Conservation (phyloP, 257 asterid species). For the Hygrophila difformis region DNA sequence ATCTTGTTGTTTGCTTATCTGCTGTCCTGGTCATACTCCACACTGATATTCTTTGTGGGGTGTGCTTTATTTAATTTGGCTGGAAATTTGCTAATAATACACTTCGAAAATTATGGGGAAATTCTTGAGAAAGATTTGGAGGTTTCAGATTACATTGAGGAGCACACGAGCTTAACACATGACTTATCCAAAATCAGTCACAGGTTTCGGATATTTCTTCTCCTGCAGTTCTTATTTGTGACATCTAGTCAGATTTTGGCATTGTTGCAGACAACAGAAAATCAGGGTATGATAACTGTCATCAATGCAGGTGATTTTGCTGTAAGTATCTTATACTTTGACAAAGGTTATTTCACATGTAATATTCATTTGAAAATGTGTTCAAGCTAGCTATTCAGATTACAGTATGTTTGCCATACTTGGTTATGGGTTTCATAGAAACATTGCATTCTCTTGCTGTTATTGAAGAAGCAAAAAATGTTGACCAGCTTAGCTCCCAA, state of each 20-base stretch:
- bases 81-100: constrained; percentile 70
- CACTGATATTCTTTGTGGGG: constrained; percentile 59
- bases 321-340: constrained; percentile 30
- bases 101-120: constrained; percentile 65
- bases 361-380: not conserved
- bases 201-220: constrained; percentile 69
- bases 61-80: constrained; percentile 63
- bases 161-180: constrained; percentile 56
- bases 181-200: constrained; percentile 79
- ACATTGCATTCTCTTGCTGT: not conserved
- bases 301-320: constrained; percentile 80
- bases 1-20: constrained; percentile 35
- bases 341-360: not conserved
- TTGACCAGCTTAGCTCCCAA: not conserved
- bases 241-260: constrained; percentile 62
- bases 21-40: constrained; percentile 64
- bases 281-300: constrained; percentile 55
- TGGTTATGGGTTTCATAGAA: not conserved
- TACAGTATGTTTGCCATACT: constrained; percentile 1
- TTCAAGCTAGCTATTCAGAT: no score
- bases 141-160: constrained; percentile 63
- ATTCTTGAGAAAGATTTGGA: constrained; percentile 69
- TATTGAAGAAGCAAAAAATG: not conserved
- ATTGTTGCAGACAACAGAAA: constrained; percentile 59
- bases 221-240: constrained; percentile 57